Evolutionary conservation across 108 stramenopile species (phyloP), one percentile per base, ranked within the genome.

Genomic region (Cyclostephanos tholiformis): DNA sequence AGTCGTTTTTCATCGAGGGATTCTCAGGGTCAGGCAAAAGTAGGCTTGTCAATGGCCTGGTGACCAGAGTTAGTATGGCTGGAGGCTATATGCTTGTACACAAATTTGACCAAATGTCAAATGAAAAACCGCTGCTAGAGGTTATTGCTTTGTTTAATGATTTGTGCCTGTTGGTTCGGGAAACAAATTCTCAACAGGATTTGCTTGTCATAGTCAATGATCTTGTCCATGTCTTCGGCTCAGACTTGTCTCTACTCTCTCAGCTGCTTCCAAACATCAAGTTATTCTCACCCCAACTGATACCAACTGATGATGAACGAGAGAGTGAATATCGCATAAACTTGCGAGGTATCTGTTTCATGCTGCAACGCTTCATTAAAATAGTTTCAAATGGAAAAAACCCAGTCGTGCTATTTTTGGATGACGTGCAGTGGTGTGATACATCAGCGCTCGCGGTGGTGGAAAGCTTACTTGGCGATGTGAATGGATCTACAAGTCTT

Each of bases 71-170:
- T 8, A 20, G n/a, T 2, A 20, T 32, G 26, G 55, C 25, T 19
- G 39, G 30, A 20, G 78, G 65, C 0, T 72, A 72, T 39, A 53
- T 41, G 72, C 73, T 20, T 61, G 4, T 6, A 73, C 69, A 56
- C n/a, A 73, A 67, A 12, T 79, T 71, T 19, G 35, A 19, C 65
- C n/a, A n/a, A n/a, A n/a, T n/a, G n/a, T n/a, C n/a, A n/a, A n/a
- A n/a, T n/a, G n/a, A n/a, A n/a, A n/a, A 55, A 27, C 74, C 74
- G 17, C 46, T 80, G 23, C n/a, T 39, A 0, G 73, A 61, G 17
- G 51, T 82, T 30, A 41, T 82, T 17, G 69, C 80, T 43, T 69
- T 70, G 11, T 71, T 82, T 41, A 61, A 82, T 46, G 69, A 71
- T 7, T 50, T 80, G 39, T 80, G 80, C 35, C 46, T 39, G 4